Percentiles rank a stretch among this genome's conserved stretches.
Conservation (phyloP, 805 yeast genomes). For the Saccharomycopsis selenospora region DNA sequence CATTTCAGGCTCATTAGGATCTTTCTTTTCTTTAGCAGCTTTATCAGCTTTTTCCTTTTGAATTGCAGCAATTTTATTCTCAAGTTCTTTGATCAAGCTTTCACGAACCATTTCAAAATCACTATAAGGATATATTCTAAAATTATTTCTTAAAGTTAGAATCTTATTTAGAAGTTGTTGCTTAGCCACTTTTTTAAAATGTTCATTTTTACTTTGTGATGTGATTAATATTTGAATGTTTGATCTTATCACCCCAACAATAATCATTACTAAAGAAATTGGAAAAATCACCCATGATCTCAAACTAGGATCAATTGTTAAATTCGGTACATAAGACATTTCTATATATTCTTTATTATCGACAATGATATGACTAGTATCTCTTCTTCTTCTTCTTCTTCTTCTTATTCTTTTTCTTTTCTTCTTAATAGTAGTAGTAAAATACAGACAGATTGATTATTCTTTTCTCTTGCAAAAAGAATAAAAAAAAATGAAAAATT, state of each 20-base stretch:
- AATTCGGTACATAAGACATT: constrained; percentile 35
- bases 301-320: constrained; percentile 71
- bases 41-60: constrained; percentile 45
- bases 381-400: too few species aligned
- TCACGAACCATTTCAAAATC: constrained; percentile 50
- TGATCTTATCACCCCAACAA: constrained; percentile 74
- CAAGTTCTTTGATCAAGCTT: constrained; percentile 40
- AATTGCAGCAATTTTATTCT: constrained; percentile 34
- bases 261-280: constrained; percentile 80
- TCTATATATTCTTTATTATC: too few species aligned
- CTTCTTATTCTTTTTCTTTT: not conserved
- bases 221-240: constrained; percentile 55
- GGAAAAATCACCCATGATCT: constrained; percentile 90
- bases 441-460: too few species aligned
- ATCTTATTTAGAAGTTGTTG: constrained; percentile 57
- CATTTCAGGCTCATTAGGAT: constrained; percentile 24
- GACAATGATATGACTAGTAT: too few species aligned
- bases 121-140: constrained; percentile 40
- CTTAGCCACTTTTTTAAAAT: constrained; percentile 48
- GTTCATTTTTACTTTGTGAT: constrained; percentile 48
- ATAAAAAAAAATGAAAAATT: too few species aligned
- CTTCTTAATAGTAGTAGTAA: not conserved
- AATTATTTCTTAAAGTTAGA: constrained; percentile 48
- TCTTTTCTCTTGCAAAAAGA: too few species aligned
- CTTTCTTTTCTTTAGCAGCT: constrained; percentile 29